These are phyloP conservation scores for Annona cherimola DNA, from an alignment of 164 flowering plant species.

Conservation along the genomic window DNA sequence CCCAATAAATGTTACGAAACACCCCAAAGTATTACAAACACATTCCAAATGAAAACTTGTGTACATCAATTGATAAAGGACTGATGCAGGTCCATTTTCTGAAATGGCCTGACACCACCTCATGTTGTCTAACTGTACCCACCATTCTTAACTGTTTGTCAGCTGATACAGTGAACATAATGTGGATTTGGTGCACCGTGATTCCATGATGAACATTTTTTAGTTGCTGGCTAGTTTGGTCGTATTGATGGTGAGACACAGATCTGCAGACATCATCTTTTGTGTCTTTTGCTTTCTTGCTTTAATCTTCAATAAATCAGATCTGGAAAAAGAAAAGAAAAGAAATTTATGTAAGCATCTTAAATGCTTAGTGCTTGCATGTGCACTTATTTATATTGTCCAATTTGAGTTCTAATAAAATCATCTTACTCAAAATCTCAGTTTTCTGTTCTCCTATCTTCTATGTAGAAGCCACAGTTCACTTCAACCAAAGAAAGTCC, in stretches of 20 bases:
- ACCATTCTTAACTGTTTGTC: no score
- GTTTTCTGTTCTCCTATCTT: constrained; percentile 5
- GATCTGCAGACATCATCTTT: background rate
- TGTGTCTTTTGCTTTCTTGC: background rate
- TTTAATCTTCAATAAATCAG: background rate
- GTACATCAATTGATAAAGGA: no score
- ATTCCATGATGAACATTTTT: background rate
- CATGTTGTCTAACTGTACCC: no score
- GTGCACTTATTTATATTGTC: background rate
- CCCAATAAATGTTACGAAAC: no score
- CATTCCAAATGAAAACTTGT: no score
- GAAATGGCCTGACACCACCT: no score
- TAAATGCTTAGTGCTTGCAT: background rate
- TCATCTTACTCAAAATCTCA: background rate
- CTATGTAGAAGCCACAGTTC: constrained; percentile 45
- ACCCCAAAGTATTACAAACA: no score
- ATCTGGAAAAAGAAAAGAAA: background rate
- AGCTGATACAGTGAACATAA: no score
- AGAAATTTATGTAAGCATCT: background rate
- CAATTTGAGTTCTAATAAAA: no score
- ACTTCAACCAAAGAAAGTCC: constrained; percentile 61
- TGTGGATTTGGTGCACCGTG: background rate
- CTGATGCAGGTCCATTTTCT: no score
- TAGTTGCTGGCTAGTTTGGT: background rate
- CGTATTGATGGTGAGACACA: background rate